A percentile compares a stretch with the other conserved stretches of the same genome.
These are phyloP conservation scores for Penicillium egyptiacum DNA, from an alignment of 495 filamentous ascomycete species.

Conservation along the genomic window DNA sequence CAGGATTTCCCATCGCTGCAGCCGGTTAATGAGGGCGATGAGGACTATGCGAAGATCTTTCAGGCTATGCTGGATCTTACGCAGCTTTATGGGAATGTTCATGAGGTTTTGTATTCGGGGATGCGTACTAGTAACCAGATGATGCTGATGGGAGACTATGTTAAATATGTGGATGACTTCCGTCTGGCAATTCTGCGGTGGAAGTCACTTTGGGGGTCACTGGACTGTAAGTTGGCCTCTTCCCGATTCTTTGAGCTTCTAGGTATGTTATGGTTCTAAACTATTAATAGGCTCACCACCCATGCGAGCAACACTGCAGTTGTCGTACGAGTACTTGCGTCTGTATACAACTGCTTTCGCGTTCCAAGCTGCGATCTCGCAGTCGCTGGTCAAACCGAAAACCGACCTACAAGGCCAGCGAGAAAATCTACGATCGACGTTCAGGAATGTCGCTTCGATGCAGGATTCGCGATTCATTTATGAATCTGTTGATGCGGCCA, in stretches of 20 bases:
- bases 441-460: conserved; percentile 55
- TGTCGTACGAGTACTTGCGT: conserved; percentile 63
- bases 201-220: conserved; percentile 62
- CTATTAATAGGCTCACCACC: conserved; percentile 50
- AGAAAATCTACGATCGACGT: conserved; percentile 46
- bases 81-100: conserved; percentile 66
- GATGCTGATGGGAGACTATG: conserved; percentile 64
- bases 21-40: conserved; percentile 50
- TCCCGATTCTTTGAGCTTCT: not conserved
- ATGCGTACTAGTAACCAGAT: conserved; percentile 63
- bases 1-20: conserved; percentile 62
- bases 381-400: conserved; percentile 50
- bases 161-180: conserved; percentile 68
- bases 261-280: conserved; percentile 16
- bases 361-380: conserved; percentile 64
- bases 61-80: conserved; percentile 64
- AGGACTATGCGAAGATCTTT: conserved; percentile 62
- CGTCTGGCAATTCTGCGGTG: conserved; percentile 59
- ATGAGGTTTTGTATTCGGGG: conserved; percentile 64
- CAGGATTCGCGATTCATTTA: conserved; percentile 64
- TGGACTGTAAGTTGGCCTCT: conserved; percentile 47
- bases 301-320: conserved; percentile 56
- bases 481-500: conserved; percentile 62
- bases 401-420: conserved; percentile 37
- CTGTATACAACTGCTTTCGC: conserved; percentile 68